Percentiles rank a stretch among this genome's conserved stretches.
These are phyloP conservation scores for Diplodia sapinea DNA, from an alignment of 2,329 filamentous ascomycete species.

Conservation along the genomic window DNA sequence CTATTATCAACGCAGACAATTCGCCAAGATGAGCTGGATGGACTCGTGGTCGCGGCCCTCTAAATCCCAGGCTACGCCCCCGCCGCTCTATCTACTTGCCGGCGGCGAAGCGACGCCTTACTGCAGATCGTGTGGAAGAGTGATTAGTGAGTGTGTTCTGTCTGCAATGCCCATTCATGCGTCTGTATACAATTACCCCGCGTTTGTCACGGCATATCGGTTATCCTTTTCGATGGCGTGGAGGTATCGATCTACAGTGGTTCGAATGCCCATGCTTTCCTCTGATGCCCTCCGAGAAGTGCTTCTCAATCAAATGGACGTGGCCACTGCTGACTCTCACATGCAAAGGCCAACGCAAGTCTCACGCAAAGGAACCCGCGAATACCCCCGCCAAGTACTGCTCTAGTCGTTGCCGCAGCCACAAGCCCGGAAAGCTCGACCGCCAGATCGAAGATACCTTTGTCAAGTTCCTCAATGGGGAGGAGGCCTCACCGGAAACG, in stretches of 20 bases:
- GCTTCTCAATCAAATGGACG: background rate
- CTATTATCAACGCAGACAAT: background rate
- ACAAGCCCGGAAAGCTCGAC: slow-evolving; percentile 59
- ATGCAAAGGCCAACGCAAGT: slow-evolving; percentile 40
- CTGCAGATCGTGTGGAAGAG: slow-evolving; percentile 63
- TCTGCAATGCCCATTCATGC: background rate
- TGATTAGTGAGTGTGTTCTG: slow-evolving; percentile 51
- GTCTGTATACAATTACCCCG: background rate
- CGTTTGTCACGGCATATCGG: background rate
- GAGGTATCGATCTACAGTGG: background rate
- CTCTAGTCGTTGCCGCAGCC: slow-evolving; percentile 60
- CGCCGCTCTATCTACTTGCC: slow-evolving; percentile 60
- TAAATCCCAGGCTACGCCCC: slow-evolving; percentile 53
- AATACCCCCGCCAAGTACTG: slow-evolving; percentile 59
- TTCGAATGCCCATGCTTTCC: background rate
- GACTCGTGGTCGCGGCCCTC: slow-evolving; percentile 55
- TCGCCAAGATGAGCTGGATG: slow-evolving; percentile 55
- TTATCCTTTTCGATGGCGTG: background rate
- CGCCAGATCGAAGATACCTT: slow-evolving; percentile 60
- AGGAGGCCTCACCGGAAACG: slow-evolving; percentile 23
- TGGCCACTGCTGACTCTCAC: background rate
- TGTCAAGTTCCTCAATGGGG: slow-evolving; percentile 48
- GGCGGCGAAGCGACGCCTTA: slow-evolving; percentile 59
- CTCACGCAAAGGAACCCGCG: slow-evolving; percentile 40
- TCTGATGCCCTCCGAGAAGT: background rate